These are phyloP conservation scores for Gossypium gossypioides DNA, from an alignment of 441 rosid genomes.

Conservation along the genomic window DNA sequence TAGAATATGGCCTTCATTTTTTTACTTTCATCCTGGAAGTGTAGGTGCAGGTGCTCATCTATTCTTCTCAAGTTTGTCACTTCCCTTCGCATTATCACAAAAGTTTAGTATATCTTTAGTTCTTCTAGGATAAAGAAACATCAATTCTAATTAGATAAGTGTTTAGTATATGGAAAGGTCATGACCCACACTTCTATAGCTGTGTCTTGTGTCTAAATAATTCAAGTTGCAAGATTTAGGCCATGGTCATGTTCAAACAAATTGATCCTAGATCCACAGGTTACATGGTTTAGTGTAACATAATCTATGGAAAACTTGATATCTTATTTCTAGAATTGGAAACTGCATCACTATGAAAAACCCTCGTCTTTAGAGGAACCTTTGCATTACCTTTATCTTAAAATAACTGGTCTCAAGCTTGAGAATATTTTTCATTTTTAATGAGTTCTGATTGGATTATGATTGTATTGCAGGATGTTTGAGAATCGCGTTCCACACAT, in stretches of 20 bases:
- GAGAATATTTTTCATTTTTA: not conserved
- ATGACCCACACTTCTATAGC: not conserved
- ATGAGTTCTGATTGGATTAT: not conserved
- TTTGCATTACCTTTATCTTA: not conserved
- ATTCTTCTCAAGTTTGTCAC: not conserved
- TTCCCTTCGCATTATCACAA: not conserved
- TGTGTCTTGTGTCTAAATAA: not conserved
- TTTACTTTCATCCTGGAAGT: not conserved
- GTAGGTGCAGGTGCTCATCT: not conserved
- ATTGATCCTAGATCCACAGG: not conserved
- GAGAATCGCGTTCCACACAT: slow-evolving; percentile 97
- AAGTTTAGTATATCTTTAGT: not conserved
- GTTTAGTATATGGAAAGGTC: not conserved
- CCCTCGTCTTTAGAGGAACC: slow-evolving; percentile 3
- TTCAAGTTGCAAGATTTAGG: not conserved
- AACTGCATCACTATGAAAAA: not conserved
- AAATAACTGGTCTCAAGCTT: not conserved
- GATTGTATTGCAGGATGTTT: slow-evolving; percentile 71
- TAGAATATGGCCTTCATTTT: not conserved
- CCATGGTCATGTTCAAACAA: not conserved
- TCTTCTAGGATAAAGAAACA: not conserved
- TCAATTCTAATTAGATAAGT: not conserved
- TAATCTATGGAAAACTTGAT: not conserved
- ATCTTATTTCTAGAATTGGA: not conserved
- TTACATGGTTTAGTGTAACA: not conserved